These are phyloP conservation scores for Centella asiatica DNA, from an alignment of 129 eudicot genomes.

Conservation along the genomic window DNA sequence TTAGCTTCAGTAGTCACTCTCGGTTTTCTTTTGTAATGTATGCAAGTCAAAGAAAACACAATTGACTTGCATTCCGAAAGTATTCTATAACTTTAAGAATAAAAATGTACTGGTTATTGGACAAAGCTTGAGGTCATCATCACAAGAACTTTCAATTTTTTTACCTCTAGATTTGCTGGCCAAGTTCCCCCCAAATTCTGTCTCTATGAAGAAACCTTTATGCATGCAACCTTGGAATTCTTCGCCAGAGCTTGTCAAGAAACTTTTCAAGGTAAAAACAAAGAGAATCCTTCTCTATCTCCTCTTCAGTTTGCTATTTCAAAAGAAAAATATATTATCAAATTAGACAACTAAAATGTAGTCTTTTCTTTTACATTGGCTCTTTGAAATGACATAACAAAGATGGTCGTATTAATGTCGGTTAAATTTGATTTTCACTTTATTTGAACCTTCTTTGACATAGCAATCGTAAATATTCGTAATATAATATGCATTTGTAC, in stretches of 20 bases:
- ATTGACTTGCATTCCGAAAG: not conserved
- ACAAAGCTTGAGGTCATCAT: constrained; percentile 2
- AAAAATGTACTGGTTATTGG: not conserved
- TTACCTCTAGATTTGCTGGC: constrained; percentile 61
- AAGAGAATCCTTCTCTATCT: not conserved
- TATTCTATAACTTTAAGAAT: not conserved
- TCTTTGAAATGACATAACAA: no score
- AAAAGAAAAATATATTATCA: not conserved
- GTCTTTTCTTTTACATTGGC: no score
- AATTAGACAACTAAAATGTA: no score
- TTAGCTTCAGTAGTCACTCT: constrained; percentile 13
- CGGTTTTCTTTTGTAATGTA: not conserved
- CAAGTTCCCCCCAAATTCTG: constrained; percentile 84
- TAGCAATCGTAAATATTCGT: no score
- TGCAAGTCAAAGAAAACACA: not conserved
- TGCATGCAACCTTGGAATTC: constrained; percentile 70
- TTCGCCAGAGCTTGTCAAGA: constrained; percentile 69
- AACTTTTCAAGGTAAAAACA: constrained; percentile 68
- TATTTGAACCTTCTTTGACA: no score
- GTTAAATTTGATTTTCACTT: no score
- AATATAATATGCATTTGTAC: no score
- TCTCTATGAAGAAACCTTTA: constrained; percentile 61
- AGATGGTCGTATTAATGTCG: no score
- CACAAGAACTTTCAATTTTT: constrained; percentile 6
- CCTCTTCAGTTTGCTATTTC: not conserved